phyloP scores from a whole-genome alignment of 805 yeast genomes.

The Blastobotrys peoriensis region DNA sequence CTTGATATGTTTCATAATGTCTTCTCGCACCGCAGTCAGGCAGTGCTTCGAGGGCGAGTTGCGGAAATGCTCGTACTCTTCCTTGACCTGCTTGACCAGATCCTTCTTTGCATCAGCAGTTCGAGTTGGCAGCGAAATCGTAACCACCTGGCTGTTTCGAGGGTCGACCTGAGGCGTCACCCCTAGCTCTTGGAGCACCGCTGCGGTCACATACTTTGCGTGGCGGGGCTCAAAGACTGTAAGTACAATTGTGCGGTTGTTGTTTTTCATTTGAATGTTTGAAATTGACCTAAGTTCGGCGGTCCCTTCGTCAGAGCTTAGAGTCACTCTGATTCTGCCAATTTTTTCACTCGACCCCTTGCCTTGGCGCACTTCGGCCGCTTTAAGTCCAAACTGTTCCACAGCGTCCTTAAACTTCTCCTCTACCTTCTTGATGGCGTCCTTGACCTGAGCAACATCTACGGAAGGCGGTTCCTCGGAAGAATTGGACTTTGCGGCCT shows the following conservation, averaged over 20 bases:
- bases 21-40: conserved; percentile 51
- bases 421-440: conserved; percentile 34
- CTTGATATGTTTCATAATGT: conserved; percentile 51
- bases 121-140: conserved; percentile 68
- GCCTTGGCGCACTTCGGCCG: conserved; percentile 64
- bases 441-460: conserved; percentile 13
- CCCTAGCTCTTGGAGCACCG: conserved; percentile 63
- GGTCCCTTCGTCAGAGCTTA: conserved; percentile 44
- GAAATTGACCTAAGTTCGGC: conserved; percentile 41
- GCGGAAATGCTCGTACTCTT: conserved; percentile 57
- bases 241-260: conserved; percentile 51
- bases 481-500: conserved; percentile 7
- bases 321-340: conserved; percentile 49
- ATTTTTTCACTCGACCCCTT: conserved; percentile 50
- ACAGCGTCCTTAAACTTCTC: conserved; percentile 43
- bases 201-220: conserved; percentile 60
- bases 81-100: conserved; percentile 55
- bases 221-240: conserved; percentile 83
- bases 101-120: conserved; percentile 60
- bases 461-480: conserved; percentile 6
- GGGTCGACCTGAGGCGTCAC: conserved; percentile 77
- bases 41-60: conserved; percentile 45
- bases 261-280: conserved; percentile 31
- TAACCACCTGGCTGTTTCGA: conserved; percentile 63
- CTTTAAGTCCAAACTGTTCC: conserved; percentile 46